Percentiles rank a stretch among this genome's conserved stretches.
Evolutionary conservation across 441 rosid species (phyloP).

Genomic region (Erysimum pusillum): DNA sequence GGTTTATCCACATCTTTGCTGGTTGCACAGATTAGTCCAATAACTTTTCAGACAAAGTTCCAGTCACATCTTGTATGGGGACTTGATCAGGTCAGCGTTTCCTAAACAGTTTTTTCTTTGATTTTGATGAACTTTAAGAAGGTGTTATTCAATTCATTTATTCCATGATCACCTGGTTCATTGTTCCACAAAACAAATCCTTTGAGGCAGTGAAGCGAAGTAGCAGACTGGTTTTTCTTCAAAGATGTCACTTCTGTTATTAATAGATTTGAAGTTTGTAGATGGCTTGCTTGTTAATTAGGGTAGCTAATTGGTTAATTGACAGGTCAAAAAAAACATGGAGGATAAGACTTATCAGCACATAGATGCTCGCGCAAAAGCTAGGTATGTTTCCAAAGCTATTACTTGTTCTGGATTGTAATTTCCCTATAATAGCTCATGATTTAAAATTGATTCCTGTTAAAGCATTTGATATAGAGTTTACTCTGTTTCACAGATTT

Average conservation of each 20-base stretch:
- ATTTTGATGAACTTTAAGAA: too few species aligned
- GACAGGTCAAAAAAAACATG: slow-evolving; percentile 81
- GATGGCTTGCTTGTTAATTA: too few species aligned
- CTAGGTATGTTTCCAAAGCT: slow-evolving; percentile 58
- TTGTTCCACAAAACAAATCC: too few species aligned
- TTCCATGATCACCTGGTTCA: too few species aligned
- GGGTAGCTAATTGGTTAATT: too few species aligned
- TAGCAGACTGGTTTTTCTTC: too few species aligned
- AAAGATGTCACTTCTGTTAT: too few species aligned
- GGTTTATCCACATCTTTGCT: too few species aligned
- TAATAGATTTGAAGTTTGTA: too few species aligned
- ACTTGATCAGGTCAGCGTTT: slow-evolving; percentile 78
- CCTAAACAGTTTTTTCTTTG: not conserved
- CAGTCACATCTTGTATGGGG: slow-evolving; percentile 94
- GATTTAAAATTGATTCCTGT: not conserved
- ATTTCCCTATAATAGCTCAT: not conserved
- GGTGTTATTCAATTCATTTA: too few species aligned
- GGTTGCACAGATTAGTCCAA: slow-evolving; percentile 73
- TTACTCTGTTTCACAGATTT: slow-evolving; percentile 61
- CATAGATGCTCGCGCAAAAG: slow-evolving; percentile 84
- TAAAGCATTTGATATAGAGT: slow-evolving; percentile 13
- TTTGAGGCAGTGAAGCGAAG: too few species aligned
- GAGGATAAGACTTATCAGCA: slow-evolving; percentile 75
- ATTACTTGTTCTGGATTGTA: slow-evolving; percentile 9
- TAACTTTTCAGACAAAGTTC: slow-evolving; percentile 81